Base-by-base conservation (phyloP, 2,329 filamentous ascomycete species). In the Fusarium tanahbumbuense region DNA sequence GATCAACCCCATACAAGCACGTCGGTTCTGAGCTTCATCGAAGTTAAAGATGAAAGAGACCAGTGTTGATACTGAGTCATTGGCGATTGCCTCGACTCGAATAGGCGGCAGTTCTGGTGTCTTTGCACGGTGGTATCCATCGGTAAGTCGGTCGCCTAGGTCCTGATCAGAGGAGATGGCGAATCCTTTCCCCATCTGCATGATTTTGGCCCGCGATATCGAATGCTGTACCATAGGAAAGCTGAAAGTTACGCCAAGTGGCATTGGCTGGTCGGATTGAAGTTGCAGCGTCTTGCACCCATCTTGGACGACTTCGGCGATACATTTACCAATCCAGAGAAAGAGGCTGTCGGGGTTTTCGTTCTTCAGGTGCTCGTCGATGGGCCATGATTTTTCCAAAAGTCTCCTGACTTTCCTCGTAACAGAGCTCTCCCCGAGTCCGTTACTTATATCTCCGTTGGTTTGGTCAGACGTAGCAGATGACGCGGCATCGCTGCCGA, bases 1-100 rank as follows among this genome's bases (percentile, higher is more conserved):
- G 67, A 96, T 94, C 22, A 95, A 84, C 8, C 91, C 92, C 91
- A 95, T 94, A 28, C 86, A 87, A 5, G 92, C 91, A 66, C 90
- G 88, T 65, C 88, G 90, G 61, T 87, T 86, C 0, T 83, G 81
- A 16, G 85, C 81, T 20, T 87, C 87, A 70, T 89, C 88, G 56
- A 90, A 89, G 59, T 89, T 86, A 78, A 93, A 93, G 32, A 93
- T 89, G 70, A 94, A 89, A 0, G 92, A 93, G 37, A 93, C 88
- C 25, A 95, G 84, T 0, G 92, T 95, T 8, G 93, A 91, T 40
- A 95, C 92, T 0, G 93, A 88, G 74, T 96, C 93, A 74, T 95
- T 96, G 40, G 92, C 89, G 67, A 96, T 94, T 52, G 92, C 93
- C 11, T 88, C 86, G 54, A 95, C 90, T 64, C 86, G 86, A 68